Percentiles rank a stretch among this genome's conserved stretches.
These are phyloP conservation scores for Candida sanyiensis DNA, from an alignment of 805 yeast species.

Conservation along the genomic window DNA sequence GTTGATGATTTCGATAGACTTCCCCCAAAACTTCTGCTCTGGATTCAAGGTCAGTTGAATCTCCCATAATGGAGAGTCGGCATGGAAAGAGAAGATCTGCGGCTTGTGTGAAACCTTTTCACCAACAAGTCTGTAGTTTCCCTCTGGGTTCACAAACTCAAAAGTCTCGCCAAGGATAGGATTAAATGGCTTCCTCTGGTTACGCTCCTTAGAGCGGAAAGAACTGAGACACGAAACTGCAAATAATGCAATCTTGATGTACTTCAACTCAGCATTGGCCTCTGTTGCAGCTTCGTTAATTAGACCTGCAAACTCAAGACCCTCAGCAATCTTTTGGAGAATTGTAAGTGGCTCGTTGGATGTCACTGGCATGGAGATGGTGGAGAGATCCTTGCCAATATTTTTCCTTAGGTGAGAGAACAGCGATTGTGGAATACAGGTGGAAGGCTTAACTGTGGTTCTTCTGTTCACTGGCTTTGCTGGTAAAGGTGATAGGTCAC, in stretches of 20 bases:
- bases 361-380: constrained; percentile 90
- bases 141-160: constrained; percentile 82
- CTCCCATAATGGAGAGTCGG: constrained; percentile 71
- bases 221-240: constrained; percentile 72
- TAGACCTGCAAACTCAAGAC: constrained; percentile 67
- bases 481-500: constrained; percentile 67
- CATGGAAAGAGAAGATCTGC: constrained; percentile 73
- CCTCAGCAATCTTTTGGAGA: constrained; percentile 73
- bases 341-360: constrained; percentile 88
- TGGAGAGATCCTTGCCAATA: constrained; percentile 83
- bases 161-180: constrained; percentile 92
- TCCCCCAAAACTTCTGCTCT: constrained; percentile 91
- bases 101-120: constrained; percentile 92
- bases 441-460: constrained; percentile 50
- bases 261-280: constrained; percentile 45
- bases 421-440: constrained; percentile 73
- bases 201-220: constrained; percentile 67
- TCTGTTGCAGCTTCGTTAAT: constrained; percentile 53
- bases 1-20: constrained; percentile 76
- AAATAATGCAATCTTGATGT: constrained; percentile 71
- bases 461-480: constrained; percentile 44
- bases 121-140: constrained; percentile 64
- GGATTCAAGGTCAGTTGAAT: constrained; percentile 61
- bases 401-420: constrained; percentile 77
- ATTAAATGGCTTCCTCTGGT: constrained; percentile 85